Conservation (phyloP, 257 asterid species). For the Penstemon davidsonii region DNA sequence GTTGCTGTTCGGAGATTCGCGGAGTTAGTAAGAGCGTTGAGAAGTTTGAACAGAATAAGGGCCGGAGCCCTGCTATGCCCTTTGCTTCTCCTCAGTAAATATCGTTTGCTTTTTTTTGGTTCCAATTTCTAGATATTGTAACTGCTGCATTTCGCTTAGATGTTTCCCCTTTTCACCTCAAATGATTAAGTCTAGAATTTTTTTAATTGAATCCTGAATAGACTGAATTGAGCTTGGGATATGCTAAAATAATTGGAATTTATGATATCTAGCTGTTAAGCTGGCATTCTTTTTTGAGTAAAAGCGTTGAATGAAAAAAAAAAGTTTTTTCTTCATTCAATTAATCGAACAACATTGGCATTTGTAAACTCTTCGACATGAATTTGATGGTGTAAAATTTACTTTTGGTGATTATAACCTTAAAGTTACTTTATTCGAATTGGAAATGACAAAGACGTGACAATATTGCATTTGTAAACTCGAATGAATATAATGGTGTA, state of each 20-base stretch:
- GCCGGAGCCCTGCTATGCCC: conserved; percentile 49
- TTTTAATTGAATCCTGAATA: no score
- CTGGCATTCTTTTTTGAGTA: conserved; percentile 1
- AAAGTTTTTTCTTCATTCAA: conserved; percentile 1
- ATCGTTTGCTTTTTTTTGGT: not conserved
- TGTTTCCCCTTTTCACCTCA: not conserved
- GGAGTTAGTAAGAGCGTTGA: conserved; percentile 48
- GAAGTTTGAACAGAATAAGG: conserved; percentile 46
- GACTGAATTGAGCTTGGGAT: not conserved
- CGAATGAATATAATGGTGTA: no score
- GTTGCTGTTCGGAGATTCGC: conserved; percentile 59
- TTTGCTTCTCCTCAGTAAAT: conserved; percentile 68
- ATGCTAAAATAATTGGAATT: not conserved
- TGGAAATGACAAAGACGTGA: no score
- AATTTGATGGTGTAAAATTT: no score
- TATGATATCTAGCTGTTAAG: not conserved
- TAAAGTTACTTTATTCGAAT: no score
- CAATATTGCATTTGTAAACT: no score
- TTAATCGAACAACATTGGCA: not conserved
- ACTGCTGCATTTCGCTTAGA: not conserved
- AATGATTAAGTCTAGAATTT: no score
- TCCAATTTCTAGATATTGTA: no score
- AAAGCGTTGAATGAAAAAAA: not conserved
- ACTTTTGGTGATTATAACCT: no score
- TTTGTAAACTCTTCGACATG: no score